These are phyloP conservation scores for Neurospora africana DNA, from an alignment of 495 filamentous ascomycete genomes.

Conservation along the genomic window DNA sequence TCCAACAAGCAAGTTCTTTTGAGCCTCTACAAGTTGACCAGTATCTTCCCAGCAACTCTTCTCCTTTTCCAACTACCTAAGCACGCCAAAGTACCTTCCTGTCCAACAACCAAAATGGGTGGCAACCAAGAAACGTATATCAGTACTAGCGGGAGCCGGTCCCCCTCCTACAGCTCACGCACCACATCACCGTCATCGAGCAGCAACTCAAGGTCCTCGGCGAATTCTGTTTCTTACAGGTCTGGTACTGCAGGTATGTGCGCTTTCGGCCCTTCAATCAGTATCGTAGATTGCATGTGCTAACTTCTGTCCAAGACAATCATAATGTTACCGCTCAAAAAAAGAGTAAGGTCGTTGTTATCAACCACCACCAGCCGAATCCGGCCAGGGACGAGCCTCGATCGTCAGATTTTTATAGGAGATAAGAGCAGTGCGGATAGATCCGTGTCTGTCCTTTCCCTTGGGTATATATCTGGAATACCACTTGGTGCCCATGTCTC, in stretches of 20 bases:
- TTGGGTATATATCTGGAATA: neutral
- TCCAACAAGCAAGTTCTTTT: neutral
- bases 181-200: neutral
- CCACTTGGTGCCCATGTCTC: neutral
- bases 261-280: neutral
- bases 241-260: neutral
- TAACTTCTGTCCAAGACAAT: neutral
- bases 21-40: neutral
- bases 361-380: conserved; percentile 11
- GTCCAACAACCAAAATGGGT: neutral
- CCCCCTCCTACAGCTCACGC: neutral
- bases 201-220: neutral
- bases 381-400: conserved; percentile 9
- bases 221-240: neutral
- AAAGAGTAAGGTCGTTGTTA: neutral
- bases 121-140: neutral
- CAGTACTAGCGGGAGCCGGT: neutral
- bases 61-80: neutral
- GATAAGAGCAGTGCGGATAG: neutral
- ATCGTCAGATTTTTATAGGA: conserved; percentile 4
- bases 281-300: neutral
- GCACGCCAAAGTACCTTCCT: neutral
- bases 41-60: neutral
- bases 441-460: neutral
- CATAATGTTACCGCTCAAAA: neutral